Percentiles rank a stretch among this genome's conserved stretches.
phyloP scores from a whole-genome alignment of 345 rosid genomes.

The Camelina neglecta region DNA sequence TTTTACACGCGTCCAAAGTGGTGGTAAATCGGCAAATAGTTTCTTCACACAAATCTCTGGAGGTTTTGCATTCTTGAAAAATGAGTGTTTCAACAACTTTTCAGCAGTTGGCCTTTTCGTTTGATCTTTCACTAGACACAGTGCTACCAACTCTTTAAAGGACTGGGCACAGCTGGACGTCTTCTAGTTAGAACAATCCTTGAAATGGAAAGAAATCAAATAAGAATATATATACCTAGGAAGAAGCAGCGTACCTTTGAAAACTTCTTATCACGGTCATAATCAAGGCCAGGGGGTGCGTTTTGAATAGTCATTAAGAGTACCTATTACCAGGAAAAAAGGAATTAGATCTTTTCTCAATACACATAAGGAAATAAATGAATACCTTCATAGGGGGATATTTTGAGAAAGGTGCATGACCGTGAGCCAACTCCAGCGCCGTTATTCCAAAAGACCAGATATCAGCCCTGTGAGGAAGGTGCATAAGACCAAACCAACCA shows the following conservation, averaged over 20 bases:
- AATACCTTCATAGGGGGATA: slow-evolving; percentile 98
- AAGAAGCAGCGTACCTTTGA: slow-evolving; percentile 67
- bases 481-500: slow-evolving; percentile 42
- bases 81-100: slow-evolving; percentile 79
- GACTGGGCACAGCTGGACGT: slow-evolving; percentile 61
- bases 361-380: slow-evolving; percentile 12
- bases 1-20: slow-evolving; percentile 95
- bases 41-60: slow-evolving; percentile 86
- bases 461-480: slow-evolving; percentile 73
- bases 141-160: slow-evolving; percentile 97
- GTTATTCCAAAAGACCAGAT: slow-evolving; percentile 99
- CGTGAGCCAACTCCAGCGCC: slow-evolving; percentile 95
- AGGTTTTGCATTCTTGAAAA: slow-evolving; percentile 95
- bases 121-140: slow-evolving; percentile 97
- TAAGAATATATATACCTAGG: slow-evolving; percentile 23
- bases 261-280: slow-evolving; percentile 89
- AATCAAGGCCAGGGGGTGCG: slow-evolving; percentile 97
- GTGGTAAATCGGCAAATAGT: slow-evolving; percentile 78
- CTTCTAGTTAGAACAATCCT: slow-evolving; percentile 41
- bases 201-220: slow-evolving; percentile 13
- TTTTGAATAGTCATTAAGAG: slow-evolving; percentile 98
- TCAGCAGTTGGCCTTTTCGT: slow-evolving; percentile 87
- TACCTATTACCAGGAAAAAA: slow-evolving; percentile 55
- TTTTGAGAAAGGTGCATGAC: slow-evolving; percentile 98
- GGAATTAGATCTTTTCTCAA: slow-evolving; percentile 40